Conservation (phyloP, 495 filamentous ascomycete genomes). For the Delitschia confertaspora region DNA sequence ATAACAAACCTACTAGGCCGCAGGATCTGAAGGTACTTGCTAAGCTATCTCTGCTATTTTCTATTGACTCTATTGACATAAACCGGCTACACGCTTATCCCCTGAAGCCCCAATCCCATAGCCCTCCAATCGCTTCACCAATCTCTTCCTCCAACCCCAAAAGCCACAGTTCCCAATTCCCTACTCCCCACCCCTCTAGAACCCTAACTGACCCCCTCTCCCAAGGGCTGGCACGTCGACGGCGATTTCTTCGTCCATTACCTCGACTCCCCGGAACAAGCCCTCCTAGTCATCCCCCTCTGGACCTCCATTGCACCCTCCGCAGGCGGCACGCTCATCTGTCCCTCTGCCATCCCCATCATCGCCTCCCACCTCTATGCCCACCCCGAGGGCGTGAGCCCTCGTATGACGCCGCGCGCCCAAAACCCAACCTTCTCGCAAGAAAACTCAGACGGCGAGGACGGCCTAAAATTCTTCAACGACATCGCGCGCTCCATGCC, state of each 20-base stretch:
- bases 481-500: conserved; percentile 37
- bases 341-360: conserved; percentile 47
- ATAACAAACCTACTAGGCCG: conserved; percentile 43
- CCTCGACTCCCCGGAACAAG: conserved; percentile 66
- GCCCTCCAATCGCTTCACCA: too few species aligned
- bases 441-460: conserved; percentile 20
- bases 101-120: too few species aligned
- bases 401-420: conserved; percentile 52
- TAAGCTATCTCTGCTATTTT: too few species aligned
- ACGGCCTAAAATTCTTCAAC: conserved; percentile 47
- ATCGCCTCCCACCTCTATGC: conserved; percentile 53
- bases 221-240: conserved; percentile 60
- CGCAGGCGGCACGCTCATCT: conserved; percentile 62
- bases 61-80: too few species aligned
- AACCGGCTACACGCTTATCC: too few species aligned
- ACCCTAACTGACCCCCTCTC: too few species aligned
- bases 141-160: too few species aligned
- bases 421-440: conserved; percentile 35
- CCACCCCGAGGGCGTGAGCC: conserved; percentile 60
- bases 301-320: conserved; percentile 55
- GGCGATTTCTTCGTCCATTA: conserved; percentile 72
- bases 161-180: too few species aligned
- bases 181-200: too few species aligned
- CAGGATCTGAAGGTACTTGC: conserved; percentile 44
- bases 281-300: conserved; percentile 57